Evolutionary conservation across 2,329 filamentous ascomycete species (phyloP), one percentile per base, ranked within the genome.

Genomic region (Colletotrichum chrysophilum): DNA sequence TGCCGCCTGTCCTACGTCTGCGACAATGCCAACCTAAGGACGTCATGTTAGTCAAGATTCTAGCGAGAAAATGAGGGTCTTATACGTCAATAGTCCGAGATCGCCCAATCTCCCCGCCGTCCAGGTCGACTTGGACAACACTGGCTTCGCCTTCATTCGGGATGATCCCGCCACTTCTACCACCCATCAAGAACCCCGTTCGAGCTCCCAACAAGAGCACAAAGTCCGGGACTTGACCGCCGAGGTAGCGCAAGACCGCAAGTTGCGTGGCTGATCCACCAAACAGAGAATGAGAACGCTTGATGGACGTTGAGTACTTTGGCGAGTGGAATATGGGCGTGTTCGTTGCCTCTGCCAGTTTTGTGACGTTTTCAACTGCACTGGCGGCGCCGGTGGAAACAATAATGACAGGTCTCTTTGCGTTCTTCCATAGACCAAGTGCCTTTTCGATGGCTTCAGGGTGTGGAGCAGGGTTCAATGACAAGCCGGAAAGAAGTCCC

Each of bases 361-460:
- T 48, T 24, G 34, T 26, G 8, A 72, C 52, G 5, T 68, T 36
- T 12, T 48, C 34, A 7, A 14, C n/a, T 2, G 70, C 64, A 16
- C 64, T 24, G 18, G 64, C 52, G n/a, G 70, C 64, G n/a, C 70
- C 70, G 13, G 70, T 72, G 24, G 70, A 72, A 10, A 72, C 70
- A 3, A 72, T 30, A 1, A 72, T 68, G 6, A 68, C 62, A 13
- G 70, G 70, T 1, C 70, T 64, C 26, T 67, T 67, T 5, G 70
- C 55, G 8, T 26, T 21, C 2, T 34, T 43, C 70, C 70, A 72
- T 5, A 72, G 26, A 2, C 7, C 32, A 24, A 61, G 16, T 16
- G 70, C 36, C 24, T 72, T 21, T 8, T 48, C 52, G 3, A 72
- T 18, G 2, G 34, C 70, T 12, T 12, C 24, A 7, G 48, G 18